These are phyloP conservation scores for Favolaschia claudopus DNA, from an alignment of 768 basidiomycete species.

Conservation along the genomic window DNA sequence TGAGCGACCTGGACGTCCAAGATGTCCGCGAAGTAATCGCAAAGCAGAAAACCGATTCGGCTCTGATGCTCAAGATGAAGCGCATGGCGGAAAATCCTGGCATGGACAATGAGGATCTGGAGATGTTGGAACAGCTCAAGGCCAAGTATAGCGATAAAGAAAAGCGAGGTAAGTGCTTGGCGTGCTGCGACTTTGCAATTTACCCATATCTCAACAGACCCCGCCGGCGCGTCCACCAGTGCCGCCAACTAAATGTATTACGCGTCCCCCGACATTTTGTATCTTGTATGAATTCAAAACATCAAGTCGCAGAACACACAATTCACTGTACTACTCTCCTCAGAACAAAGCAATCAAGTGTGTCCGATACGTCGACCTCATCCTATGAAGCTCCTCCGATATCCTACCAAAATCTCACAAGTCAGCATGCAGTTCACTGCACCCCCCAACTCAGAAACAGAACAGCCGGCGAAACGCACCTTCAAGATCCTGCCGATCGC, in stretches of 20 bases:
- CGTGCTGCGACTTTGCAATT: background rate
- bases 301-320: slow-evolving; percentile 12
- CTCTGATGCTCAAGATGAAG: slow-evolving; percentile 53
- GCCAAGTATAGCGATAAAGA: slow-evolving; percentile 34
- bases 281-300: background rate
- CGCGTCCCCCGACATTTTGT: no score
- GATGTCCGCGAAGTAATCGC: slow-evolving; percentile 71
- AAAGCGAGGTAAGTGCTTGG: slow-evolving; percentile 24
- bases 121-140: slow-evolving; percentile 42
- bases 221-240: slow-evolving; percentile 7
- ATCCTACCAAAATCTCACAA: slow-evolving; percentile 34
- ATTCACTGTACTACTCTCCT: background rate
- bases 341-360: slow-evolving; percentile 9
- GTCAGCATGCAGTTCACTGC: background rate
- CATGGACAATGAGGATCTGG: slow-evolving; percentile 38
- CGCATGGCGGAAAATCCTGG: slow-evolving; percentile 50
- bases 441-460: background rate
- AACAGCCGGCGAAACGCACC: slow-evolving; percentile 38
- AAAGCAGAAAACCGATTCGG: slow-evolving; percentile 53
- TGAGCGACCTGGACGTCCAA: slow-evolving; percentile 82
- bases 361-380: no score
- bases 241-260: no score
- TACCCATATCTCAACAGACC: background rate
- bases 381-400: slow-evolving; percentile 38
- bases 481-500: slow-evolving; percentile 76